These are phyloP conservation scores for Exidia glandulosa DNA, from an alignment of 768 basidiomycete species.

Conservation along the genomic window DNA sequence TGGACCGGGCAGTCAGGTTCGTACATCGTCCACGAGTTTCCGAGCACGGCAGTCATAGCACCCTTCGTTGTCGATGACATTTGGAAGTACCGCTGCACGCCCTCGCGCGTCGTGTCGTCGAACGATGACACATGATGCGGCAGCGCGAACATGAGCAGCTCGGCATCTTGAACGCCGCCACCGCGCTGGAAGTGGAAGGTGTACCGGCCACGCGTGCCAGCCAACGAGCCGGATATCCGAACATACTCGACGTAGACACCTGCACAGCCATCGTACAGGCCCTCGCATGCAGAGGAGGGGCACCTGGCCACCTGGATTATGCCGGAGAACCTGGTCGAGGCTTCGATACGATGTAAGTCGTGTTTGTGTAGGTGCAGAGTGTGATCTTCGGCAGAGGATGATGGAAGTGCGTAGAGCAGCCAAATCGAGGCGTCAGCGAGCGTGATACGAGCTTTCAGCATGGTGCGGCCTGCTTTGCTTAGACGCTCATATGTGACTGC, in stretches of 20 bases:
- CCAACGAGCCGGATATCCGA: neutral
- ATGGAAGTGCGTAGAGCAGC: constrained; percentile 1
- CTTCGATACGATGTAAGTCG: neutral
- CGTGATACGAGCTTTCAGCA: neutral
- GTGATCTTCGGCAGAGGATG: neutral
- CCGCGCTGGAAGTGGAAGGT: neutral
- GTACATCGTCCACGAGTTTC: neutral
- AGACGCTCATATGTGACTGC: neutral
- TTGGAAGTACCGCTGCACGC: neutral
- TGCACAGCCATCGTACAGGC: neutral
- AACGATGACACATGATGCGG: constrained; percentile 4
- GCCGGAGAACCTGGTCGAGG: neutral
- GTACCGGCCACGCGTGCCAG: neutral
- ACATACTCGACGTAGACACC: neutral
- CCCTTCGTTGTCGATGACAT: constrained; percentile 5
- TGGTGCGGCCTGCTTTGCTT: neutral
- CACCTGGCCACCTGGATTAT: constrained; percentile 1
- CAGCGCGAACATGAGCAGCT: constrained; percentile 5
- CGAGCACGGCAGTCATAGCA: neutral
- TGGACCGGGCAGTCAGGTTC: neutral
- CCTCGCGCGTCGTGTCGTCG: neutral
- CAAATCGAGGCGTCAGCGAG: constrained; percentile 1
- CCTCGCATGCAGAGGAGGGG: neutral
- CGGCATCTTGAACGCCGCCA: neutral
- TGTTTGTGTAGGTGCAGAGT: neutral